Percentiles rank a stretch among this genome's conserved stretches.
Evolutionary conservation across 169 alveolate genomes (phyloP).

Genomic region (Plasmodium gonderi): DNA sequence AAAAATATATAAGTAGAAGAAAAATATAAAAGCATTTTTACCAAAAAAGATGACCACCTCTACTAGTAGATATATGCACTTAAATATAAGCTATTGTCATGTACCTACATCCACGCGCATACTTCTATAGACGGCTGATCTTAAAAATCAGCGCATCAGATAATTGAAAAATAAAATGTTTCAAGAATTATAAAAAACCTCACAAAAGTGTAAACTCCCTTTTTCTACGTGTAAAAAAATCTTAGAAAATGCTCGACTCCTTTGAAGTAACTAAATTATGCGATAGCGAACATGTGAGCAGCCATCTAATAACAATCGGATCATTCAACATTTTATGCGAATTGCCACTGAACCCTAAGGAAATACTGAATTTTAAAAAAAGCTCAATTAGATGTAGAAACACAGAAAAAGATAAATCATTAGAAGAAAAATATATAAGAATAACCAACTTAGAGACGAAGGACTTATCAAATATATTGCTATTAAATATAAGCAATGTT

Average conservation of each 20-base stretch:
- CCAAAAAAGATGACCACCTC: too few species aligned
- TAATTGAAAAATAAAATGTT: neutral
- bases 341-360: slow-evolving; percentile 30
- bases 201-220: neutral
- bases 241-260: slow-evolving; percentile 27
- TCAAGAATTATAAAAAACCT: neutral
- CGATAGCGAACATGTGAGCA: slow-evolving; percentile 30
- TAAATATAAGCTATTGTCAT: neutral
- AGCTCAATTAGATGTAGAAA: neutral
- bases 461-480: slow-evolving; percentile 20
- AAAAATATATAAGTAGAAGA: too few species aligned
- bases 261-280: slow-evolving; percentile 46
- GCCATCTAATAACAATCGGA: slow-evolving; percentile 61
- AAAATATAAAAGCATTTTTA: too few species aligned
- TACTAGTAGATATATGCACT: too few species aligned
- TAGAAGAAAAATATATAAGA: slow-evolving; percentile 5
- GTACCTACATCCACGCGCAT: neutral
- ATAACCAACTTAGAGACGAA: slow-evolving; percentile 26
- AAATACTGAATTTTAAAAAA: slow-evolving; percentile 46
- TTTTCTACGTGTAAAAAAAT: neutral
- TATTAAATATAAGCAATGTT: slow-evolving; percentile 42
- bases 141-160: neutral
- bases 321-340: slow-evolving; percentile 62
- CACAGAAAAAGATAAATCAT: neutral
- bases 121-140: neutral